Conservation (phyloP, 495 filamentous ascomycete genomes). For the Aspergillus sclerotiicarbonarius region DNA sequence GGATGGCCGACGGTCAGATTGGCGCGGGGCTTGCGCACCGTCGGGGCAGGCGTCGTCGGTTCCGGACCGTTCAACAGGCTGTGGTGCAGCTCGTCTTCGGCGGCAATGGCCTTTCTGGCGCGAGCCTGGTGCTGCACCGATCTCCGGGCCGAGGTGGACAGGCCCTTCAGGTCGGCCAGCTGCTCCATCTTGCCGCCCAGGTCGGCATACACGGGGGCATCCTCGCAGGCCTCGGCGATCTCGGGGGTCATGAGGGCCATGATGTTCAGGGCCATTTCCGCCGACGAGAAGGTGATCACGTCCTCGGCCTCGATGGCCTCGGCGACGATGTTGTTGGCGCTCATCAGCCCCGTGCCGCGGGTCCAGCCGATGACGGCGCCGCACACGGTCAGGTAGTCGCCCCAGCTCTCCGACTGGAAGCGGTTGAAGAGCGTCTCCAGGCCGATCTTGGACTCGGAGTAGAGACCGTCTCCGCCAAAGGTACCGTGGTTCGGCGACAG, state of each 20-base stretch:
- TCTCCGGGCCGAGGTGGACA: neutral
- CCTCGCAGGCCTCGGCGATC: conserved; percentile 88
- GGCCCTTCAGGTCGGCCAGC: neutral
- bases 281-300: conserved; percentile 94
- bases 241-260: conserved; percentile 88
- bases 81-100: neutral
- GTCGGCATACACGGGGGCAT: conserved; percentile 90
- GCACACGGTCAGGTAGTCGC: conserved; percentile 93
- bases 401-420: conserved; percentile 95
- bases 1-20: neutral
- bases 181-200: conserved; percentile 71
- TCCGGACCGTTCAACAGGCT: neutral
- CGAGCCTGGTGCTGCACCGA: neutral
- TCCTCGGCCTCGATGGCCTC: conserved; percentile 92
- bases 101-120: neutral
- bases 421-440: conserved; percentile 95
- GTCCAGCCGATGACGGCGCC: conserved; percentile 98
- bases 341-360: conserved; percentile 94
- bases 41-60: neutral
- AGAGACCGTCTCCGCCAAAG: conserved; percentile 93
- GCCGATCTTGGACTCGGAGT: conserved; percentile 93
- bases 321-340: conserved; percentile 91
- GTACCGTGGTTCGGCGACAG: conserved; percentile 96
- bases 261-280: conserved; percentile 97
- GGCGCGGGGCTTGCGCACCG: neutral